phyloP scores from a whole-genome alignment of 345 rosid genomes.

The Gossypium stocksii region DNA sequence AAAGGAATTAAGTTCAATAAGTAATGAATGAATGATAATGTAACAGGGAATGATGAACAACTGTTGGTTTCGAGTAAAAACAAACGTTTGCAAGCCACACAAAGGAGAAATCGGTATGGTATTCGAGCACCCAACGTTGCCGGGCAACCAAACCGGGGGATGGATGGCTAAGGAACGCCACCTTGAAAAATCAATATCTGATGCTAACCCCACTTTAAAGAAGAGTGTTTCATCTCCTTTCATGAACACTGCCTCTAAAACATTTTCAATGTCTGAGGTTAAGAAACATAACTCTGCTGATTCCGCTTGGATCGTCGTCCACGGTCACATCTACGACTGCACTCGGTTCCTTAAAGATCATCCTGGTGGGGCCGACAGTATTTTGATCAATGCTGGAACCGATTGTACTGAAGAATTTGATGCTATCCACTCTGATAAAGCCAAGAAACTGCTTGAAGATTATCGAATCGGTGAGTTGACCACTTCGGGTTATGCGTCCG shows the following conservation, averaged over 20 bases:
- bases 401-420: conserved; percentile 96
- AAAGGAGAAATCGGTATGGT: conserved; percentile 89
- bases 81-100: conserved; percentile 73
- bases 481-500: conserved; percentile 48
- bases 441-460: conserved; percentile 70
- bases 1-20: background rate
- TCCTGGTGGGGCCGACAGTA: conserved; percentile 86
- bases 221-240: conserved; percentile 2
- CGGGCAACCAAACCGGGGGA: conserved; percentile 92
- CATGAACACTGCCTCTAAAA: conserved; percentile 17
- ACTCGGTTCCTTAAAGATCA: conserved; percentile 86
- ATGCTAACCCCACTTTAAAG: conserved; percentile 44
- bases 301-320: conserved; percentile 90
- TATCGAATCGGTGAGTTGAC: conserved; percentile 75
- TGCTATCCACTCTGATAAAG: conserved; percentile 90
- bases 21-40: background rate
- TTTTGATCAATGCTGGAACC: conserved; percentile 80
- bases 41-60: conserved; percentile 98
- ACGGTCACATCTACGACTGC: conserved; percentile 88
- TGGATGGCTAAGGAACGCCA: conserved; percentile 95
- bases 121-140: conserved; percentile 82
- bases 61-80: conserved; percentile 83
- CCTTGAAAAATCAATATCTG: conserved; percentile 48
- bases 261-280: conserved; percentile 64
- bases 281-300: conserved; percentile 60